phyloP scores from a whole-genome alignment of 2,329 filamentous ascomycete species.

The Aspergillus amoenus region DNA sequence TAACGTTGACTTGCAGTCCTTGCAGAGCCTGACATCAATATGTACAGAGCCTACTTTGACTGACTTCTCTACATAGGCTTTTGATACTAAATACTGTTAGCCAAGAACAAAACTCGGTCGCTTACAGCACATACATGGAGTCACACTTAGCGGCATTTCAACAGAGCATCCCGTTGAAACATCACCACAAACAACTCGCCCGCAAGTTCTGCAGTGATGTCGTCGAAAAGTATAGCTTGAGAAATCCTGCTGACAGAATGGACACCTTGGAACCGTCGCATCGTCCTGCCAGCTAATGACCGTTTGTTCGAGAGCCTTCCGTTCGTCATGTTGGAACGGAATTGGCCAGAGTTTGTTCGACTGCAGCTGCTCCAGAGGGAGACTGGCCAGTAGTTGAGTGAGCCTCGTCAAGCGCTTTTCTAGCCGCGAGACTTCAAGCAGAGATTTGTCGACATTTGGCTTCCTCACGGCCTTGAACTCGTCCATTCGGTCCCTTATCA shows the following conservation, averaged over 20 bases:
- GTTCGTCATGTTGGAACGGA: conserved; percentile 68
- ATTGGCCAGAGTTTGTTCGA: conserved; percentile 54
- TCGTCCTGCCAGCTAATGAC: conserved; percentile 97
- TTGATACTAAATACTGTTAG: conserved; percentile 34
- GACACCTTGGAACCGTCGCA: conserved; percentile 73
- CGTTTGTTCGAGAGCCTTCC: conserved; percentile 83
- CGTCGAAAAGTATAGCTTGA: conserved; percentile 87
- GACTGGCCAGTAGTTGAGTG: conserved; percentile 76
- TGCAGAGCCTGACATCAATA: conserved; percentile 87
- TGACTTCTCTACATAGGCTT: conserved; percentile 45
- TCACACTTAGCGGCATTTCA: conserved; percentile 78
- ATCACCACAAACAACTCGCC: conserved; percentile 89
- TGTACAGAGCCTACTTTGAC: conserved; percentile 55
- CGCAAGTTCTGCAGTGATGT: conserved; percentile 93
- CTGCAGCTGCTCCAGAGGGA: conserved; percentile 64
- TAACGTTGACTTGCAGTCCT: conserved; percentile 73
- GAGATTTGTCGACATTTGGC: conserved; percentile 77
- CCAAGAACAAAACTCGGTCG: neutral
- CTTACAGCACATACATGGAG: conserved; percentile 53
- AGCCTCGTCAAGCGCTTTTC: conserved; percentile 91
- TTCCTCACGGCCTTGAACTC: conserved; percentile 70
- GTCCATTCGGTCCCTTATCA: conserved; percentile 69
- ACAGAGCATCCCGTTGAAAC: conserved; percentile 78
- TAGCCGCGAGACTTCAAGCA: conserved; percentile 81
- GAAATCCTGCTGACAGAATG: conserved; percentile 96